A percentile compares a stretch with the other conserved stretches of the same genome.
These are phyloP conservation scores for Calocybe gangraenosa DNA, from an alignment of 768 basidiomycete species.

Conservation along the genomic window DNA sequence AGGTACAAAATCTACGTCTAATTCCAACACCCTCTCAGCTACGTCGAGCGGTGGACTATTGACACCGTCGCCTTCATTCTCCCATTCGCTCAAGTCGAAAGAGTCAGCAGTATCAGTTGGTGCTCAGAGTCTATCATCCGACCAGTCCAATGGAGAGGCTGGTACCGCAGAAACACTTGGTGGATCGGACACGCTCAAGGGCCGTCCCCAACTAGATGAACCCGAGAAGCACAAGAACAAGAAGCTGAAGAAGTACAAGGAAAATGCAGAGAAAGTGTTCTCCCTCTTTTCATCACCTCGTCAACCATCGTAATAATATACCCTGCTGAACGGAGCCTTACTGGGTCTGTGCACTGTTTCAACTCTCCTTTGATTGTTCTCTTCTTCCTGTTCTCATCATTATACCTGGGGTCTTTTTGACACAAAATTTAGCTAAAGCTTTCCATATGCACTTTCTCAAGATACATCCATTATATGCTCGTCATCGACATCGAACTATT, in stretches of 20 bases:
- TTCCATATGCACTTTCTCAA: slow-evolving; percentile 15
- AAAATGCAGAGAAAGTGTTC: slow-evolving; percentile 81
- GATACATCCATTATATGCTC: slow-evolving; percentile 18
- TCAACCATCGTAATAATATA: slow-evolving; percentile 31
- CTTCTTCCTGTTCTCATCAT: background rate
- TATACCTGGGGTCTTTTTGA: slow-evolving; percentile 8
- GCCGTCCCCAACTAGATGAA: slow-evolving; percentile 30
- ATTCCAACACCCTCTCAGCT: slow-evolving; percentile 43
- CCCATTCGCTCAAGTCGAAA: slow-evolving; percentile 77
- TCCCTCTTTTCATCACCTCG: slow-evolving; percentile 77
- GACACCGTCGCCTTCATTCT: slow-evolving; percentile 60
- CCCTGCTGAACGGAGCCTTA: slow-evolving; percentile 3
- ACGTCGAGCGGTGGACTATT: slow-evolving; percentile 44
- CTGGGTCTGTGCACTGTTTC: slow-evolving; percentile 8
- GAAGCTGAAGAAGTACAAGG: slow-evolving; percentile 84
- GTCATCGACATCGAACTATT: slow-evolving; percentile 24
- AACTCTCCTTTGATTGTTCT: background rate
- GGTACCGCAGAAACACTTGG: slow-evolving; percentile 16
- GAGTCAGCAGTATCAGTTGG: slow-evolving; percentile 75
- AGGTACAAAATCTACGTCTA: slow-evolving; percentile 31
- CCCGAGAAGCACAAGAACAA: slow-evolving; percentile 64
- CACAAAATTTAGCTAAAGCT: slow-evolving; percentile 8
- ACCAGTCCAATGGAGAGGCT: slow-evolving; percentile 58
- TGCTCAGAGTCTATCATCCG: slow-evolving; percentile 66
- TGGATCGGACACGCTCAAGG: slow-evolving; percentile 14